These are phyloP conservation scores for Saccharomycopsis schoenii DNA, from an alignment of 805 yeast genomes.

Conservation along the genomic window DNA sequence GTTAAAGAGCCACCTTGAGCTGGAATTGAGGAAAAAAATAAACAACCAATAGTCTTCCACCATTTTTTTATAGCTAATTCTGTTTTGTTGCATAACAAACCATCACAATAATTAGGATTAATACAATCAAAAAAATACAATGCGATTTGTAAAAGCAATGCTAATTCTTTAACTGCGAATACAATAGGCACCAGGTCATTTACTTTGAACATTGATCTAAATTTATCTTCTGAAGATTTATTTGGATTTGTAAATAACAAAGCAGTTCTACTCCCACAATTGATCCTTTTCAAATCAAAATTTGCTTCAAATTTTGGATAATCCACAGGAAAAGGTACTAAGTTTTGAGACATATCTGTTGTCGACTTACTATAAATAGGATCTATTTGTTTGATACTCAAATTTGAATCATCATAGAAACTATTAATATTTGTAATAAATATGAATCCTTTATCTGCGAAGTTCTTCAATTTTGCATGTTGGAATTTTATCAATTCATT, in stretches of 20 bases:
- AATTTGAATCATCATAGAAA: conserved; percentile 25
- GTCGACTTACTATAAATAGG: conserved; percentile 4
- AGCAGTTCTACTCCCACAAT: conserved; percentile 82
- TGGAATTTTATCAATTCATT: conserved; percentile 57
- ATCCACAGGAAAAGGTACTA: conserved; percentile 13
- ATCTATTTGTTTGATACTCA: conserved; percentile 13
- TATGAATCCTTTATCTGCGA: conserved; percentile 40
- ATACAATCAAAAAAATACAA: conserved; percentile 70
- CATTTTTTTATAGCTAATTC: conserved; percentile 60
- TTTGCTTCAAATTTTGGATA: conserved; percentile 48
- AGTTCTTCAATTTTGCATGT: conserved; percentile 48
- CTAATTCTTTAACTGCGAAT: conserved; percentile 66
- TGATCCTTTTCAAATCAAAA: conserved; percentile 62
- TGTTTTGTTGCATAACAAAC: conserved; percentile 72
- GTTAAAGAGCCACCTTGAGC: conserved; percentile 37
- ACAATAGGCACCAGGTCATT: conserved; percentile 35
- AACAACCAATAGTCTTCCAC: conserved; percentile 72
- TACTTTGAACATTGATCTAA: conserved; percentile 64
- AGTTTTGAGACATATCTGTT: background rate
- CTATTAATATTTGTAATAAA: conserved; percentile 79
- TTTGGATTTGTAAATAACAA: conserved; percentile 61
- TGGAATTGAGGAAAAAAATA: conserved; percentile 27
- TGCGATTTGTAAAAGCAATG: conserved; percentile 63
- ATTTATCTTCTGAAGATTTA: conserved; percentile 73
- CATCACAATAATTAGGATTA: conserved; percentile 67